Conservation (phyloP, 225 moss, liverwort and hornwort species). For the Straminergon stramineum region DNA sequence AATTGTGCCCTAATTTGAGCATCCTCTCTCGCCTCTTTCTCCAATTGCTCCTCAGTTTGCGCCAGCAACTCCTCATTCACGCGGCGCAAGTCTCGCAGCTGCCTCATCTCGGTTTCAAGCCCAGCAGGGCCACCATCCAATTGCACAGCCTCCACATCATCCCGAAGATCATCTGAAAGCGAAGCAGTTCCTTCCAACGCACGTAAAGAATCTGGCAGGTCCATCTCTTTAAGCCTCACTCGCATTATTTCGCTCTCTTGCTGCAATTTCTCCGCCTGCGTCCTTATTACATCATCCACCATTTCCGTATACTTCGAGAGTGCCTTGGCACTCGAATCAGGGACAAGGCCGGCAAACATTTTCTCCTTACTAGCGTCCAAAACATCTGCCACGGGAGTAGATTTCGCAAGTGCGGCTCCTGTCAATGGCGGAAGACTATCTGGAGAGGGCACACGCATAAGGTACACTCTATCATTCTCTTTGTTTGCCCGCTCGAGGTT, state of each 20-base stretch:
- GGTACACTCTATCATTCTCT: constrained; percentile 96
- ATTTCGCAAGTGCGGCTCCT: constrained; percentile 83
- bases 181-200: constrained; percentile 77
- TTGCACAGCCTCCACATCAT: constrained; percentile 96
- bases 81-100: constrained; percentile 83
- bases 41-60: constrained; percentile 85
- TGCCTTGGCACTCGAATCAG: constrained; percentile 97
- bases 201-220: constrained; percentile 84
- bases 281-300: constrained; percentile 92
- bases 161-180: constrained; percentile 83
- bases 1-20: constrained; percentile 95
- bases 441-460: constrained; percentile 87
- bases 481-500: constrained; percentile 93
- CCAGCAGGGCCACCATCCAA: constrained; percentile 87
- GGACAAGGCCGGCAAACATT: constrained; percentile 94
- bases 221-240: constrained; percentile 92
- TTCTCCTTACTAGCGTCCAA: constrained; percentile 95
- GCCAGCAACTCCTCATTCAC: constrained; percentile 95
- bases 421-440: constrained; percentile 82
- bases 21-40: constrained; percentile 93
- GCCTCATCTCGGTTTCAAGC: constrained; percentile 84
- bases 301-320: constrained; percentile 99
- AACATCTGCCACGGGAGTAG: constrained; percentile 69
- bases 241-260: constrained; percentile 98
- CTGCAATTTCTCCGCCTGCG: constrained; percentile 91